Evolutionary conservation across 495 filamentous ascomycete genomes (phyloP).

Genomic region (Parmelia sp.): DNA sequence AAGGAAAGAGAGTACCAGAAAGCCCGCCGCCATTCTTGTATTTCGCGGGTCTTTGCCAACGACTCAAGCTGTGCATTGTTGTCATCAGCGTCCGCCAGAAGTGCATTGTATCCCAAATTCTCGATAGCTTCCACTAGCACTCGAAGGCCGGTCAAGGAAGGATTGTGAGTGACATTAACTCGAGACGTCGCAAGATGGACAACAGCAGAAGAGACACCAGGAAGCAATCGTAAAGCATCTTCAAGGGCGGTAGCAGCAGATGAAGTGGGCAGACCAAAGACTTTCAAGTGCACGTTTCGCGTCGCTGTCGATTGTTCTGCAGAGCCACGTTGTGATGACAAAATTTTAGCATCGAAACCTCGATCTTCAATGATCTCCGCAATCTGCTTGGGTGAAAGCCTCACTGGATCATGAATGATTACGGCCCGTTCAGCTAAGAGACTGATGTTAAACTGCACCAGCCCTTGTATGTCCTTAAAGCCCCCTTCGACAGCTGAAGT

Average conservation of each 20-base stretch:
- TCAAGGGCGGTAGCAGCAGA: constrained; percentile 66
- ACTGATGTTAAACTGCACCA: constrained; percentile 87
- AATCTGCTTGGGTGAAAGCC: constrained; percentile 65
- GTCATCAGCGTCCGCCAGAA: constrained; percentile 85
- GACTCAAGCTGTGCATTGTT: constrained; percentile 97
- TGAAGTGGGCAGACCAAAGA: constrained; percentile 72
- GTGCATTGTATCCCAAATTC: constrained; percentile 71
- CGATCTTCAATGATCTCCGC: constrained; percentile 60
- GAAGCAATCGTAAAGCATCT: constrained; percentile 52
- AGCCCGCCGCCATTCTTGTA: constrained; percentile 80
- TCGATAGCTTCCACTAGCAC: constrained; percentile 79
- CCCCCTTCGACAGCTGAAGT: constrained; percentile 84
- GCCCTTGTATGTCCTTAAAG: constrained; percentile 67
- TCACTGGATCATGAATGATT: constrained; percentile 67
- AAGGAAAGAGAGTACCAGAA: constrained; percentile 71
- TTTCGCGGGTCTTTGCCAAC: constrained; percentile 90
- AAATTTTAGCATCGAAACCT: constrained; percentile 78
- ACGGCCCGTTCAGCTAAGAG: constrained; percentile 88
- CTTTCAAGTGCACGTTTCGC: constrained; percentile 63
- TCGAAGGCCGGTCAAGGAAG: constrained; percentile 67
- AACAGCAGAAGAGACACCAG: constrained; percentile 67
- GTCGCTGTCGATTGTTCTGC: constrained; percentile 40
- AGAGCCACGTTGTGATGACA: constrained; percentile 40
- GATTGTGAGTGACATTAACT: constrained; percentile 62
- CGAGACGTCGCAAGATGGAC: constrained; percentile 63